Evolutionary conservation across 1,284 basidiomycete genomes (phyloP).

Genomic region (Singerocomus inundabilis): DNA sequence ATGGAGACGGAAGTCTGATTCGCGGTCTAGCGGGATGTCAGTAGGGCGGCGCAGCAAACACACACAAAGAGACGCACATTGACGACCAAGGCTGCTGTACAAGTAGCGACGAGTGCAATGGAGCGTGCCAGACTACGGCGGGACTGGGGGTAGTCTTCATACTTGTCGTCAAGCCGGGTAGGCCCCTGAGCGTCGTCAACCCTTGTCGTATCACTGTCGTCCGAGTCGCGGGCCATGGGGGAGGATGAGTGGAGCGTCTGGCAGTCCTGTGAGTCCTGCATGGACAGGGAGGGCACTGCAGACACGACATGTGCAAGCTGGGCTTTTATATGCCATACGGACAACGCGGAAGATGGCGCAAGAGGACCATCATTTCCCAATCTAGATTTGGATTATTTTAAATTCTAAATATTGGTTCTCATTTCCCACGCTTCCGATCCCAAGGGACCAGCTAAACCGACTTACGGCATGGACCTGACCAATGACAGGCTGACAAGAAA

Average conservation of each 20-base stretch:
- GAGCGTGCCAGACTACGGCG: slow-evolving; percentile 32
- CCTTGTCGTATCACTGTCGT: slow-evolving; percentile 10
- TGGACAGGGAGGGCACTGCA: too few species aligned
- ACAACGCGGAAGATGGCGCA: too few species aligned
- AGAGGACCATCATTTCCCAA: too few species aligned
- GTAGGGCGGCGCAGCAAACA: too few species aligned
- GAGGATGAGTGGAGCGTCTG: too few species aligned
- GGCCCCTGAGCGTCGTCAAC: too few species aligned
- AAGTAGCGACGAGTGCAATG: slow-evolving; percentile 46
- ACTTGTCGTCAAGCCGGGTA: too few species aligned
- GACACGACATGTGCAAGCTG: too few species aligned
- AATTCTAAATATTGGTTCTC: too few species aligned
- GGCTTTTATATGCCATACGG: slow-evolving; percentile 26
- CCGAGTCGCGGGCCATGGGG: slow-evolving; percentile 9
- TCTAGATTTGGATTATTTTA: slow-evolving; percentile 1
- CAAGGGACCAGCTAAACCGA: slow-evolving; percentile 21
- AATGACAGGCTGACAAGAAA: too few species aligned
- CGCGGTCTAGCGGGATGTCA: slow-evolving; percentile 34
- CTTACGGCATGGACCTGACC: slow-evolving; percentile 12
- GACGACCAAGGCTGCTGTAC: slow-evolving; percentile 54
- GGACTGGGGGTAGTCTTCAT: background rate
- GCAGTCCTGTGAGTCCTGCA: too few species aligned
- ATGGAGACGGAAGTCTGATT: slow-evolving; percentile 51
- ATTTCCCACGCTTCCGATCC: slow-evolving; percentile 11
- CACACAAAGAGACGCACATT: slow-evolving; percentile 40